These are phyloP conservation scores for Myxozyma melibiosi DNA, from an alignment of 805 yeast genomes.

Conservation along the genomic window DNA sequence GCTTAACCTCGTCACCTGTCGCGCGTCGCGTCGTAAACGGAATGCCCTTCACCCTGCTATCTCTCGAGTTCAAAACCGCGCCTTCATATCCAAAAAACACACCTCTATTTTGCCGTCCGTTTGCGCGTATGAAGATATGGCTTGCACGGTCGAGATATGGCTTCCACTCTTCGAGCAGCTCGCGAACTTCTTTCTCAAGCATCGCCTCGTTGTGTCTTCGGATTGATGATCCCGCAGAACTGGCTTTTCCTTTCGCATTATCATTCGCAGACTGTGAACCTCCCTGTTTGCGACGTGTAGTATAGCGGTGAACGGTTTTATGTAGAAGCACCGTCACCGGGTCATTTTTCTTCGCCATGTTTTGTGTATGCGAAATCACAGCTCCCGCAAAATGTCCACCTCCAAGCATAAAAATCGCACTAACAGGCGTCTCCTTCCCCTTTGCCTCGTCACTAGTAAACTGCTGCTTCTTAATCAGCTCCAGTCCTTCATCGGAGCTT, in stretches of 20 bases:
- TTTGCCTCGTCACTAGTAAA: not conserved
- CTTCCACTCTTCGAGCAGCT: conserved; percentile 67
- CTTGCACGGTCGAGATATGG: conserved; percentile 60
- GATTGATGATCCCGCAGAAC: conserved; percentile 89
- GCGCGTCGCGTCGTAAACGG: conserved; percentile 93
- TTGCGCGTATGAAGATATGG: conserved; percentile 76
- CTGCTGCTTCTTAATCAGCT: not conserved
- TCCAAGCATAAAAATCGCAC: conserved; percentile 86
- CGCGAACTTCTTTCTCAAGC: conserved; percentile 73
- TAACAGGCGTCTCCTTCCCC: not conserved
- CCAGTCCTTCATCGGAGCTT: not conserved
- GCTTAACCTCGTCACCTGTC: conserved; percentile 73
- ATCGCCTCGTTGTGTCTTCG: conserved; percentile 90
- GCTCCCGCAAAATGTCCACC: conserved; percentile 99
- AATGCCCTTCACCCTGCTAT: conserved; percentile 64
- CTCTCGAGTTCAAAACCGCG: conserved; percentile 57
- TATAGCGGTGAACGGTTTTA: conserved; percentile 90
- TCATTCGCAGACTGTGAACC: conserved; percentile 94
- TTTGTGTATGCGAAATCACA: conserved; percentile 70
- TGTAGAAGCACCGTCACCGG: conserved; percentile 68
- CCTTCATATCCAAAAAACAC: conserved; percentile 65
- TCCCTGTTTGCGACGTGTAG: conserved; percentile 96
- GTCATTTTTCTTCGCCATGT: conserved; percentile 55
- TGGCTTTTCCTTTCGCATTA: conserved; percentile 90
- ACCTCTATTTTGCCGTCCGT: conserved; percentile 67